Evolutionary conservation across 2,329 filamentous ascomycete genomes (phyloP).

Genomic region (Alternaria angustiovoidea): DNA sequence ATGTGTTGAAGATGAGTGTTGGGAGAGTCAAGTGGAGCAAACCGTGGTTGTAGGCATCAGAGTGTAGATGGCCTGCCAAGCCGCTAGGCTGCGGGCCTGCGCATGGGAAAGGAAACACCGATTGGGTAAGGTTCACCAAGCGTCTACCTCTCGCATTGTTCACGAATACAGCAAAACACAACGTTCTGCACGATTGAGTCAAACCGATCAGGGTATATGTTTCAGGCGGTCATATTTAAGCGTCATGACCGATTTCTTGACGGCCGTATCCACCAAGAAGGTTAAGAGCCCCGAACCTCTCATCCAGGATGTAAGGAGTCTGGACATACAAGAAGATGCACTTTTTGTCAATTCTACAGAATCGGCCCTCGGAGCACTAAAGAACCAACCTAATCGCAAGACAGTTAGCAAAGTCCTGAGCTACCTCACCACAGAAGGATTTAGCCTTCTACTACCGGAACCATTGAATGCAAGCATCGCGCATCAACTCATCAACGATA

Average conservation of each 20-base stretch:
- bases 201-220: background rate
- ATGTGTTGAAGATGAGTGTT: conserved; percentile 12
- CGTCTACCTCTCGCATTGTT: conserved; percentile 3
- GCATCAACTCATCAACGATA: conserved; percentile 75
- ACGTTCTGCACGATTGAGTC: background rate
- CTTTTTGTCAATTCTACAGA: conserved; percentile 43
- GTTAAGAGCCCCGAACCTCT: conserved; percentile 24
- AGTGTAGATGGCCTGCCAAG: conserved; percentile 30
- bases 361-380: conserved; percentile 68
- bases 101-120: conserved; percentile 33
- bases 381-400: conserved; percentile 68
- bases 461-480: conserved; percentile 78
- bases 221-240: background rate
- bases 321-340: conserved; percentile 18
- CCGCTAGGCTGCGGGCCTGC: conserved; percentile 27
- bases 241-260: conserved; percentile 60
- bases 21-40: conserved; percentile 22
- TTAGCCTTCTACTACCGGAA: conserved; percentile 69
- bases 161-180: background rate
- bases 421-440: conserved; percentile 58
- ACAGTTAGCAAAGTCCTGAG: conserved; percentile 62
- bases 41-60: conserved; percentile 36
- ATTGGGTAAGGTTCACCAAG: conserved; percentile 14
- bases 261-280: conserved; percentile 55
- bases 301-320: conserved; percentile 23